Percentiles rank a stretch among this genome's conserved stretches.
Conservation (phyloP, 1,284 basidiomycete genomes). For the Ustilago curta region DNA sequence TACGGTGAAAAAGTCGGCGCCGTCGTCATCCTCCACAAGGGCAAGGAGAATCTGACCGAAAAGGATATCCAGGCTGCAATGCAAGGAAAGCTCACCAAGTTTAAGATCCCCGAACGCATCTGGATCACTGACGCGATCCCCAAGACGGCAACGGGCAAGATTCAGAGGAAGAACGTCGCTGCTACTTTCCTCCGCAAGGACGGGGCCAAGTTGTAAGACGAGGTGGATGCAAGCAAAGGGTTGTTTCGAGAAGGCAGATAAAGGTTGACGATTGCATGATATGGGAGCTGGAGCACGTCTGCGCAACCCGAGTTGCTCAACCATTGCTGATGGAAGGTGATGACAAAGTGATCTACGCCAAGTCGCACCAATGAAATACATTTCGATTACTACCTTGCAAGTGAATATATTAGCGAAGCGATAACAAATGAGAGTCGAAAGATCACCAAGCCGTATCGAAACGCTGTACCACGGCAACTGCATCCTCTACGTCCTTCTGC, state of each 20-base stretch:
- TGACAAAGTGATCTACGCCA: too few relatives aligned
- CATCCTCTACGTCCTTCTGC: constrained; percentile 64
- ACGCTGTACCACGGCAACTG: constrained; percentile 53
- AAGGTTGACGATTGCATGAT: too few relatives aligned
- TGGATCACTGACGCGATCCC: constrained; percentile 69
- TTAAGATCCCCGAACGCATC: constrained; percentile 70
- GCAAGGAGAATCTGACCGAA: constrained; percentile 46
- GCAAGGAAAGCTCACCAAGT: constrained; percentile 66
- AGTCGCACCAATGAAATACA: not conserved
- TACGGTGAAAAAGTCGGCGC: constrained; percentile 70
- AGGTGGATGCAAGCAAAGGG: not conserved
- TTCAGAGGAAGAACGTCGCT: constrained; percentile 65
- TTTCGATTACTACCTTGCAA: not conserved
- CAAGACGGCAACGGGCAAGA: constrained; percentile 69
- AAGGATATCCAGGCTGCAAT: constrained; percentile 56
- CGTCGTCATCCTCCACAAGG: constrained; percentile 64
- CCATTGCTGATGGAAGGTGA: too few relatives aligned
- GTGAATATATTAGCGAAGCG: not conserved
- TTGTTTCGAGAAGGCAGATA: not conserved
- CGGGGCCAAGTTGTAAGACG: constrained; percentile 42
- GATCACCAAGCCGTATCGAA: constrained; percentile 59
- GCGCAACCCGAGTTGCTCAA: too few relatives aligned
- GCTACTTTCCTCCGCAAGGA: constrained; percentile 57
- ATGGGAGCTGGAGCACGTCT: too few relatives aligned
- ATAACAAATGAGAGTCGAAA: not conserved